Base-by-base conservation (phyloP, 768 basidiomycete species). In the Tulasnella sp. region DNA sequence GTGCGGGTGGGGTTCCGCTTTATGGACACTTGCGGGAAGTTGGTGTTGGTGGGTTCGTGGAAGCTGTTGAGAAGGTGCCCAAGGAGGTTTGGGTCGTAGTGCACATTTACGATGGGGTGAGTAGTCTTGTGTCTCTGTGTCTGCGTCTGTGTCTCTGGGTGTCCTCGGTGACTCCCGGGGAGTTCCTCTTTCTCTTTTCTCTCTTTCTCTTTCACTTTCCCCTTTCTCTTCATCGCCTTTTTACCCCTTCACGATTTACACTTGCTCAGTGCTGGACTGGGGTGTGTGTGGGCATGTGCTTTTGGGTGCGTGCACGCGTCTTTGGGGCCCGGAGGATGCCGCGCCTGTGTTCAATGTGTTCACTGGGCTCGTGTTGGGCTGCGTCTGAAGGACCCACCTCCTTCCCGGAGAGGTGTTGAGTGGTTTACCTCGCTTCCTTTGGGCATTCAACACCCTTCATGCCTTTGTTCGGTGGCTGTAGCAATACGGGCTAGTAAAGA, bases 11-110 rank as follows among this genome's bases (percentile, higher is more conserved):
- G 2, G 62, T 8, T 19, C 24, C 36, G 24, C 38, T 72, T 19
- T 95, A 93, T 85, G 94, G 94, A 0, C 92, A 95, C 85, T 84
- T 96, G 81, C 86, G 94, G 72, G 94, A 96, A 84, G 93, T 96
- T 3, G 94, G 93, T 0, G 84, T 89, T 80, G 88, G 89, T 78
- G 92, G 92, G 31, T 96, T 92, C 82, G 87, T 96, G 78, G 85
- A 87, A 75, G 93, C 94, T 1, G 90, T 96, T 2, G 94, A 95
- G 84, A 86, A 88, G 42, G 94, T 94, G 84, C 90, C 89, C 42
- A 86, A 85, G 73, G 89, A 88, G 0, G 88, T 91, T 19, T 95
- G 93, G 92, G 93, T 96, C 16, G 91, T 95, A n/a, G 87, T 96
- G 31, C 94, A 96, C 84, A 87, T 96, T 8, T 96, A 94, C 83